A percentile compares a stretch with the other conserved stretches of the same genome.
These are phyloP conservation scores for Globisporangium ultimum DNA, from an alignment of 352 stramenopile species.

Conservation along the genomic window DNA sequence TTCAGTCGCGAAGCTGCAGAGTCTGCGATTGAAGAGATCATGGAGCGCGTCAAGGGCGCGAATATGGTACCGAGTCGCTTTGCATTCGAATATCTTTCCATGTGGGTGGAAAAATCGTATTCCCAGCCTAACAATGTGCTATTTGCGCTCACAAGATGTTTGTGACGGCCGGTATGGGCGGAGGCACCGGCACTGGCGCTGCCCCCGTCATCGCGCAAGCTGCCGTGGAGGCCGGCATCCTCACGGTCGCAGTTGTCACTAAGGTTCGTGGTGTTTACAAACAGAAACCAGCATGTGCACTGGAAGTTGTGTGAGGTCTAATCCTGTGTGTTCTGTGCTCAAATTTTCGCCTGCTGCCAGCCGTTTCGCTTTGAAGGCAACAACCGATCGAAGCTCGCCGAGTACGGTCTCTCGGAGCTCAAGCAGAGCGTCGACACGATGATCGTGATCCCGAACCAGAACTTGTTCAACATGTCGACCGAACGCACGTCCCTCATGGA, in stretches of 20 bases:
- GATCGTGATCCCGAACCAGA: constrained; percentile 88
- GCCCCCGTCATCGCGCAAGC: constrained; percentile 81
- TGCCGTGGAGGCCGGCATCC: constrained; percentile 76
- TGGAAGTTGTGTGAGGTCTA: no score
- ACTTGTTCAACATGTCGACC: constrained; percentile 88
- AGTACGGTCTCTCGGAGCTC: constrained; percentile 70
- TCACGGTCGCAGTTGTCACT: constrained; percentile 85
- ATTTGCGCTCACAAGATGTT: constrained; percentile 60
- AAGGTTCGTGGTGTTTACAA: constrained; percentile 35
- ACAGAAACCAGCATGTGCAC: not conserved
- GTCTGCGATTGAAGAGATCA: constrained; percentile 78
- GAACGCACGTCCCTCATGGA: constrained; percentile 87
- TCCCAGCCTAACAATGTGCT: not conserved
- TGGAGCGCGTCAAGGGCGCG: constrained; percentile 77
- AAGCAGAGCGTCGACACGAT: constrained; percentile 87
- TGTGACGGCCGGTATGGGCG: constrained; percentile 84
- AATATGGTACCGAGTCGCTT: constrained; percentile 63
- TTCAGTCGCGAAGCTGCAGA: constrained; percentile 70
- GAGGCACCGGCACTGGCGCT: constrained; percentile 78
- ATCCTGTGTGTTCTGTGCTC: no score
- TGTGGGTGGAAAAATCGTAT: not conserved
- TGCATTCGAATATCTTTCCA: constrained; percentile 1
- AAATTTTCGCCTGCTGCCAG: constrained; percentile 13
- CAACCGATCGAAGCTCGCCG: constrained; percentile 77
- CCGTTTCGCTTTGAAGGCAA: constrained; percentile 84